Base-by-base conservation (phyloP, 2,329 filamentous ascomycete genomes). In the Sarocladium brachiariae region DNA sequence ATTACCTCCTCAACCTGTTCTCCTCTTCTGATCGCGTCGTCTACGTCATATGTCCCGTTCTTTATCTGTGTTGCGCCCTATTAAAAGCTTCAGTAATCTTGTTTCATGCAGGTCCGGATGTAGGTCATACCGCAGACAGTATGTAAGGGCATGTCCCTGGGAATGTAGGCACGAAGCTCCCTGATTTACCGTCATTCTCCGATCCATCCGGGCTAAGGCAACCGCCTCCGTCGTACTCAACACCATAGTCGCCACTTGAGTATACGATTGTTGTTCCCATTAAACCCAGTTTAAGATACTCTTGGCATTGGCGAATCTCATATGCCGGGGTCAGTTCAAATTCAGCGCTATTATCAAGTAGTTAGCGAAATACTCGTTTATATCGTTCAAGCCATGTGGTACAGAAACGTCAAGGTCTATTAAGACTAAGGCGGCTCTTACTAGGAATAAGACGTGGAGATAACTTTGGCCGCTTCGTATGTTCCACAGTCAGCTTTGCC, bases 41-140 rank as follows among this genome's bases (percentile, higher is more conserved):
- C 39, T 14, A 43, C 39, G 27, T 43, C 27, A 19, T 43, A 43
- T 7, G 39, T 43, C n/a, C 39, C 39, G n/a, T 43, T 43, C 39
- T 27, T 43, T 9, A 43, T 43, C 21, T 43, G 39, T 9, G 39
- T 43, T 16, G 39, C 39, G 23, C 39, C 39, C 39, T 43, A 25
- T 11, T 21, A 23, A 43, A 43, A n/a, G 8, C 16, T 9, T 14
- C 14, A 37, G 34, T n/a, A 37, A 14, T 39, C 14, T 25, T 19
- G 27, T 16, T 24, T 25, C 39, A 9, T 24, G 14, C 21, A 9
- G 39, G 11, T 19, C 14, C 4, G 4, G 11, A 14, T 7, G 3
- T 25, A n/a, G 21, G 21, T 25, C 39, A 19, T 25, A 43, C 39
- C 39, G 39, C 39, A 25, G 39, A 7, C 39, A 43, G 16, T 9